Evolutionary conservation across 176 grass and related monocot species (phyloP).

Genomic region (Avena atlantica): DNA sequence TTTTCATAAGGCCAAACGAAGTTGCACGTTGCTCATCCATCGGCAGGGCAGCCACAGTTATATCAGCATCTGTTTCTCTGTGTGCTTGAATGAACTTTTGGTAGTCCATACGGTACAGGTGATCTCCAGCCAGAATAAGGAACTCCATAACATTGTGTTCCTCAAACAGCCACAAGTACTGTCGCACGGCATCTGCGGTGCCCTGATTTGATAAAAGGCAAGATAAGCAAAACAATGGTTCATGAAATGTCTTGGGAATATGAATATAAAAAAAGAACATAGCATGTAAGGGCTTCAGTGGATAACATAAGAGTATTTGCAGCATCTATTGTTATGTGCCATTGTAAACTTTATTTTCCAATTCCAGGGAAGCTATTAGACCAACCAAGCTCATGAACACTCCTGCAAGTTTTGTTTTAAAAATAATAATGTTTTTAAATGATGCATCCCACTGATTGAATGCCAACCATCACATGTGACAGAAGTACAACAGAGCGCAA

Average conservation of each 20-base stretch:
- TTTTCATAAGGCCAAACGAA: conserved; percentile 96
- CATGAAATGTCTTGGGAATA: not conserved
- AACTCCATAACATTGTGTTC: conserved; percentile 98
- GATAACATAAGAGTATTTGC: not conserved
- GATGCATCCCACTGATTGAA: not conserved
- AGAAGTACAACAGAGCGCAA: conserved; percentile 23
- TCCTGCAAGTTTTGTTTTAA: not conserved
- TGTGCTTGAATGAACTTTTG: conserved; percentile 98
- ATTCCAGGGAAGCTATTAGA: not conserved
- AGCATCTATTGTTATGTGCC: not conserved
- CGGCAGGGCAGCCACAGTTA: conserved; percentile 87
- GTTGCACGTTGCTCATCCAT: conserved; percentile 94
- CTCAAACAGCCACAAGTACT: conserved; percentile 95
- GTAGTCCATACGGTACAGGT: conserved; percentile 96
- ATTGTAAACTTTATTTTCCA: conserved; percentile 24
- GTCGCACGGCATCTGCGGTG: conserved; percentile 90
- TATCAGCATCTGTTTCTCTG: conserved; percentile 91
- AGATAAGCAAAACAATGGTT: not conserved
- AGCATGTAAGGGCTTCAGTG: conserved; percentile 18
- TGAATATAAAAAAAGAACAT: conserved; percentile 6
- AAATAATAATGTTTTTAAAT: not conserved
- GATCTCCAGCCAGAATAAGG: conserved; percentile 91
- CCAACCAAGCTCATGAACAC: conserved; percentile 29
- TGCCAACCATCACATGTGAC: not conserved
- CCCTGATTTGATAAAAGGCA: conserved; percentile 60